A percentile compares a stretch with the other conserved stretches of the same genome.
Conservation (phyloP, 306 rosid species). For the Quercus gilva region DNA sequence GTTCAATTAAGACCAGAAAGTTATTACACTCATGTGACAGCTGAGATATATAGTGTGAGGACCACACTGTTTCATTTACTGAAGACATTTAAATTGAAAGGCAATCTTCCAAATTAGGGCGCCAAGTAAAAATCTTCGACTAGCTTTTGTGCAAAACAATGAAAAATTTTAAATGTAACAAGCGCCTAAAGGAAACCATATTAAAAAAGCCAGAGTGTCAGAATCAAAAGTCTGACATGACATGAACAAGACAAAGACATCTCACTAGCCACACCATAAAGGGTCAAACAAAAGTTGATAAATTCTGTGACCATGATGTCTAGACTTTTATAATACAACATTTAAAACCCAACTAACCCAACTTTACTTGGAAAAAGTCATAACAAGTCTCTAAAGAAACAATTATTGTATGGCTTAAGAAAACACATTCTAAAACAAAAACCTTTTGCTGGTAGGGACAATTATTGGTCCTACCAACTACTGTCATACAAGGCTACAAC, state of each 20-base stretch:
- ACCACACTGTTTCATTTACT: conserved; percentile 6
- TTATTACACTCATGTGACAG: neutral
- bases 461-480: neutral
- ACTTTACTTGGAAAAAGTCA: conserved; percentile 21
- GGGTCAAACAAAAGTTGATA: neutral
- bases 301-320: neutral
- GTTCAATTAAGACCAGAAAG: neutral
- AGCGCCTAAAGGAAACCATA: conserved; percentile 18
- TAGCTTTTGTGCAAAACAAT: neutral
- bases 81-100: conserved; percentile 2
- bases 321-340: conserved; percentile 4
- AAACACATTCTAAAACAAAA: conserved; percentile 7
- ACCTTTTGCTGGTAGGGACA: neutral
- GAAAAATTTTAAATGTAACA: conserved; percentile 23
- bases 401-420: neutral
- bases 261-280: conserved; percentile 22
- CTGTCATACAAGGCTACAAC: conserved; percentile 5
- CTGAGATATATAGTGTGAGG: neutral
- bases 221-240: conserved; percentile 21
- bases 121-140: conserved; percentile 21
- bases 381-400: conserved; percentile 10
- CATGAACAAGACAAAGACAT: conserved; percentile 40
- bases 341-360: conserved; percentile 27
- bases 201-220: neutral
- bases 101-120: conserved; percentile 10